Evolutionary conservation across 169 alveolate species (phyloP).

Genomic region (Miamiensis avidus): DNA sequence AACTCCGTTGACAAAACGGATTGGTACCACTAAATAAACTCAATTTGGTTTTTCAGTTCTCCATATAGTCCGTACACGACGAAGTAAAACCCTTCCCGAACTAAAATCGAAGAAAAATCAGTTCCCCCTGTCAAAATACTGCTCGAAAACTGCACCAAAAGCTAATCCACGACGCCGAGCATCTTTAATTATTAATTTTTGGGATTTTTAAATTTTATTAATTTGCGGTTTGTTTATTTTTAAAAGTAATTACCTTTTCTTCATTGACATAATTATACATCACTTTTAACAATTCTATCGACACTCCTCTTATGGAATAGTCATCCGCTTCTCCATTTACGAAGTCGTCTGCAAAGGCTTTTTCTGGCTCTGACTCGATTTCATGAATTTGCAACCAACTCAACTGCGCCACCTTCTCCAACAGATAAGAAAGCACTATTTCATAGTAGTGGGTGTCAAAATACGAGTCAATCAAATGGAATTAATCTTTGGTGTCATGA

Average conservation of each 20-base stretch:
- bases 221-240: no score
- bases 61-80: conserved; percentile 1
- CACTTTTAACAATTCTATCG: not conserved
- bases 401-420: not conserved
- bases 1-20: conserved; percentile 15
- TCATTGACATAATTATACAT: not conserved
- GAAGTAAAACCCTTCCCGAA: conserved; percentile 24
- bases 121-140: not conserved
- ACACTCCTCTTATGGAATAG: conserved; percentile 7
- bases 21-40: conserved; percentile 14
- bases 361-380: conserved; percentile 12
- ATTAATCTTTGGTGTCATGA: not conserved
- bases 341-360: conserved; percentile 10
- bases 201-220: no score
- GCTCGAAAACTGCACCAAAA: not conserved
- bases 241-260: not conserved
- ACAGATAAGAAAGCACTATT: not conserved
- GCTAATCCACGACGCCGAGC: not conserved
- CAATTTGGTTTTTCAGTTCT: conserved; percentile 4
- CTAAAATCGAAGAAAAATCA: not conserved
- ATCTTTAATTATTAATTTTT: not conserved
- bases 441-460: not conserved
- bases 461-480: not conserved
- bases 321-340: not conserved
- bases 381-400: not conserved